Base-by-base conservation (phyloP, 2,329 filamentous ascomycete species). In the Pseudopyricularia cyperi region DNA sequence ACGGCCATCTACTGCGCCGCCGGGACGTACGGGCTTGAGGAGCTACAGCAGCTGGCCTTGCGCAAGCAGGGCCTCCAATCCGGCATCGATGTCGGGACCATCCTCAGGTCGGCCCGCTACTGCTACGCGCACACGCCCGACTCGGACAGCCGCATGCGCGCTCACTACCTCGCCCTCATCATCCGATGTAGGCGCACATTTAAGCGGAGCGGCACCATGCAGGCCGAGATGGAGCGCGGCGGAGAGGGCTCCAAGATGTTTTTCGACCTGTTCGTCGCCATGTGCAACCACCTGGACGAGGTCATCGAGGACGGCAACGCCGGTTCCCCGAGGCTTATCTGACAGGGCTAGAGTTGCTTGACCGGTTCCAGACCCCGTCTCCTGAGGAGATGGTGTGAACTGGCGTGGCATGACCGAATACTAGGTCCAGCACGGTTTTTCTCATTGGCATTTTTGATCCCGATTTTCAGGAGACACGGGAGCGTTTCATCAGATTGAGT, bases 241-340 rank as follows among this genome's bases (percentile, higher is more conserved):
- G 89, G 73, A 60, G 62, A 63, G 58, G 63, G 77, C 64, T 78
- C 81, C 72, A 90, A 90, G 77, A 78, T 96, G 73, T 96, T 93
- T 79, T 97, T 97, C 74, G 90, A 96, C 77, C 76, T 97, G 70
- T 97, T 96, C 70, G 90, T 96, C 66, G 90, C 90, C 63, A 87
- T 96, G 85, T 95, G 89, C 77, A 96, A 95, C 73, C 90, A 95
- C 75, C 85, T 96, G 65, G 90, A 96, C 79, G 90, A 96, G 71
- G 82, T 96, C 71, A 85, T 88, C 71, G 89, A 93, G 67, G 82
- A 88, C 70, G 85, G 80, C 79, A 85, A 83, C 68, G 79, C 76
- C 65, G 71, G 74, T 57, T 75, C 75, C 55, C 76, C 77, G 54
- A 75, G 71, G 70, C 77, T 75, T 50, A 72, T 80, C 66, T 80